Base-by-base conservation (phyloP, 352 stramenopile genomes). In the Aphanomyces stellatus region DNA sequence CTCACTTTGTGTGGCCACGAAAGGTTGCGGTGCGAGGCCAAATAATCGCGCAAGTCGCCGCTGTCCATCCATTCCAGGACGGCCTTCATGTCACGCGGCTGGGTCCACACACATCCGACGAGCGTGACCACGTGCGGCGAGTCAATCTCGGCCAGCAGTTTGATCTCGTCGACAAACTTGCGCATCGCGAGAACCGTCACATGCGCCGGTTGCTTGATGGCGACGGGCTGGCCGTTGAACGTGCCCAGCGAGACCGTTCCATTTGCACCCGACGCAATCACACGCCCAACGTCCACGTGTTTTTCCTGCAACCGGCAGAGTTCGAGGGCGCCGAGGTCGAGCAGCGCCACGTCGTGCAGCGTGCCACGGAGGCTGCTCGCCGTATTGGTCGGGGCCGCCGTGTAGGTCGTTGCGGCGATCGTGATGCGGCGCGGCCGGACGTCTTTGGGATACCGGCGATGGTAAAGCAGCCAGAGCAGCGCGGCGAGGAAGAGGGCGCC, bases 241-340 rank as follows among this genome's bases (percentile, higher is more conserved):
- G 59, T 65, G 6, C 55, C 74, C 15, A 77, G 66, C 74, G 72
- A 77, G 24, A 80, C 72, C 51, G 76, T 72, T 13, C 72, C 74
- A 37, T 69, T 76, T 59, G 66, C 40, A 51, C 70, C 53, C n/a
- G n/a, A n/a, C n/a, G n/a, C n/a, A n/a, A n/a, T n/a, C n/a, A n/a
- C n/a, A n/a, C 74, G 76, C 30, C 73, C 17, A 17, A 17, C 17
- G 8, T 43, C 37, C 8, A 43, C 37, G 37, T 43, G 37, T 17
- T 17, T 43, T 8, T 43, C 37, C 17, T 17, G 37, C 8, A 8
- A 43, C 17, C 37, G 37, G 37, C 37, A 43, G 17, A 43, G 37
- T 43, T 43, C 37, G 37, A 43, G n/a, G n/a, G n/a, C n/a, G n/a
- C n/a, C n/a, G n/a, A n/a, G n/a, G n/a, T n/a, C n/a, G n/a, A n/a